Evolutionary conservation across 768 basidiomycete species (phyloP).

Genomic region (Crepidotus variabilis): DNA sequence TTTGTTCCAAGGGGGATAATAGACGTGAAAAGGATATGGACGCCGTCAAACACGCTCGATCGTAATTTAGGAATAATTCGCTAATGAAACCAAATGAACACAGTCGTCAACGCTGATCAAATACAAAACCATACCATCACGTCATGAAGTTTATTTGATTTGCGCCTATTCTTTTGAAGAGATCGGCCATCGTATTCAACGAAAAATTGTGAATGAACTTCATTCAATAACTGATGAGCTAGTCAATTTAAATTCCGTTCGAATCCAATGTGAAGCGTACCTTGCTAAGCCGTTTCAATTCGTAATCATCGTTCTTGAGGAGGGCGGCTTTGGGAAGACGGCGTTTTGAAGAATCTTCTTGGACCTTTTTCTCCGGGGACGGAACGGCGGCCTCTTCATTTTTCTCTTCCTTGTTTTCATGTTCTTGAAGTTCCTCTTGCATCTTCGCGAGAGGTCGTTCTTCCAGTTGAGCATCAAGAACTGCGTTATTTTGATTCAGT

Average conservation of each 20-base stretch:
- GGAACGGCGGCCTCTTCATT: conserved; percentile 15
- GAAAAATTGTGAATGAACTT: conserved; percentile 79
- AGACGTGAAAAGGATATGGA: conserved; percentile 88
- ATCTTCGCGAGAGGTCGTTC: conserved; percentile 85
- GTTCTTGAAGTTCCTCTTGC: conserved; percentile 72
- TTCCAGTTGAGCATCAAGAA: conserved; percentile 81
- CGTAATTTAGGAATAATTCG: conserved; percentile 83
- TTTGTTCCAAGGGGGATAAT: conserved; percentile 87
- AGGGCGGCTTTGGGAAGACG: conserved; percentile 64
- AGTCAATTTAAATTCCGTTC: conserved; percentile 2
- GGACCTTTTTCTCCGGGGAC: conserved; percentile 6
- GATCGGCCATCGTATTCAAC: conserved; percentile 50
- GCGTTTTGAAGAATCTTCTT: conserved; percentile 30
- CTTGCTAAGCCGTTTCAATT: conserved; percentile 73
- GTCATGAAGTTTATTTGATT: conserved; percentile 46
- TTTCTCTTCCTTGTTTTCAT: conserved; percentile 25
- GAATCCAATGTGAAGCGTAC: conserved; percentile 36
- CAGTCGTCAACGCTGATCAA: neutral
- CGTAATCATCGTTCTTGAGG: conserved; percentile 82
- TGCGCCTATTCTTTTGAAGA: conserved; percentile 25
- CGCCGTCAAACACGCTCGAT: conserved; percentile 67
- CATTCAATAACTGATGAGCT: conserved; percentile 62
- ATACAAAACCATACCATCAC: conserved; percentile 59
- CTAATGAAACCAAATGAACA: conserved; percentile 35
- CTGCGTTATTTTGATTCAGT: conserved; percentile 66